Base-by-base conservation (phyloP, 495 filamentous ascomycete genomes). In the Neurospora sublineolata region DNA sequence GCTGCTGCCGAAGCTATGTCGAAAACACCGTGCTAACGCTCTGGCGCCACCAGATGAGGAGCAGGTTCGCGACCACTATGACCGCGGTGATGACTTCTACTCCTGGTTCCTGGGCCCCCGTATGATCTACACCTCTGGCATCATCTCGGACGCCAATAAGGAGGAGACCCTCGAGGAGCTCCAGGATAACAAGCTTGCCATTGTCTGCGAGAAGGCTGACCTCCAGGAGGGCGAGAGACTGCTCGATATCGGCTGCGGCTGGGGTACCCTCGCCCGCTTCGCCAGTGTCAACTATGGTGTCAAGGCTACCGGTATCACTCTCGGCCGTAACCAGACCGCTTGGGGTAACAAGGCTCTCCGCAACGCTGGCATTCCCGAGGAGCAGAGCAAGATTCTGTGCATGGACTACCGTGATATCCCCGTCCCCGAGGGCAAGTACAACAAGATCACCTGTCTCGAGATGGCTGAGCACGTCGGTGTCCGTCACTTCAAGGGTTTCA, bases 401-500 rank as follows among this genome's bases (percentile, higher is more conserved):
- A 92, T 91, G 86, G 91, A 94, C 80, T 94, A 94, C 83, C 91
- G 93, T 73, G 93, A 94, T 78, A 92, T 92, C 71, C 88, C 90
- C 36, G 85, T 89, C 38, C 89, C 88, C 4, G 81, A 85, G 71
- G 90, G 89, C 75, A 82, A 84, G 58, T 96, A 91, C 81, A 84
- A 93, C 77, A 94, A 94, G 85, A 94, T 96, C 78, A 93, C 91
- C 44, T 92, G 90, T 77, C 87, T 96, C 23, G 93, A 96, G 82
- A 96, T 96, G 93, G 91, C 90, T 37, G 92, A 96, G 83, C 93
- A 96, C 78, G 93, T 96, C 71, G 93, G 93, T 81, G 88, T 96
- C 42, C 88, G 90, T 64, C 87, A 92, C 76, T 89, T 94, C 70
- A 79, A 82, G 46, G 75, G 78, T 37, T 94, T 94, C 83, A 83